Base-by-base conservation (phyloP, 208 protist species). In the Herpetomonas samuelpessoai region DNA sequence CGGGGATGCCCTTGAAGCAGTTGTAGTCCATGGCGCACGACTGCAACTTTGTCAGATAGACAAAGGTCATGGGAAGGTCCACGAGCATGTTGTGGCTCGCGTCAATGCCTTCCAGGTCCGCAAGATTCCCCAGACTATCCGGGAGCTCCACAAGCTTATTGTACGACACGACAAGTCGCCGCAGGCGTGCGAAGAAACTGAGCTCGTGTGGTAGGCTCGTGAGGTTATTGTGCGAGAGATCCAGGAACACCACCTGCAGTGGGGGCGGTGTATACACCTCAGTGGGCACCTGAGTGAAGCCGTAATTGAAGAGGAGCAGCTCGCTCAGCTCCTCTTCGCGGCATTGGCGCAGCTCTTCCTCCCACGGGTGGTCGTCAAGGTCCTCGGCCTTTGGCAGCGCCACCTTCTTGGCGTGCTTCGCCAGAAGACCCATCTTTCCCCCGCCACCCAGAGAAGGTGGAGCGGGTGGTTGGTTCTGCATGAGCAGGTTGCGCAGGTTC, bases 11-110 rank as follows among this genome's bases (percentile, higher is more conserved):
- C 4, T 56, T 41, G 57, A 85, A 96, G 50, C 83, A 71, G 71
- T 96, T 96, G 74, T 90, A 96, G 61, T 96, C 90, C 35, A 92
- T 71, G 25, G 75, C 65, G 27, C 85, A 68, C 0, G 75, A 86
- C 49, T 65, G 46, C 35, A 93, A 70, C 18, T 55, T 61, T 19
- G 48, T 65, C 25, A 92, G 65, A 45, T 81, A 88, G 62, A 80
- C 62, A 62, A 96, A 92, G 2, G 77, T 84, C 25, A 66, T 57
- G 47, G 90, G 90, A 30, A 96, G 71, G 4, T 83, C 57, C 0
- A 48, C 57, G 14, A 96, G 62, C 19, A 44, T 16, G 74, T 96
- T 96, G 68, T 96, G 85, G 49, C 82, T 92, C 18, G 77, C 80
- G 65, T 96, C 90, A 12, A 96, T 53, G 18, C 45, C 54, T 53